phyloP scores from a whole-genome alignment of 352 stramenopile species.

The Aphanomyces invadans region DNA sequence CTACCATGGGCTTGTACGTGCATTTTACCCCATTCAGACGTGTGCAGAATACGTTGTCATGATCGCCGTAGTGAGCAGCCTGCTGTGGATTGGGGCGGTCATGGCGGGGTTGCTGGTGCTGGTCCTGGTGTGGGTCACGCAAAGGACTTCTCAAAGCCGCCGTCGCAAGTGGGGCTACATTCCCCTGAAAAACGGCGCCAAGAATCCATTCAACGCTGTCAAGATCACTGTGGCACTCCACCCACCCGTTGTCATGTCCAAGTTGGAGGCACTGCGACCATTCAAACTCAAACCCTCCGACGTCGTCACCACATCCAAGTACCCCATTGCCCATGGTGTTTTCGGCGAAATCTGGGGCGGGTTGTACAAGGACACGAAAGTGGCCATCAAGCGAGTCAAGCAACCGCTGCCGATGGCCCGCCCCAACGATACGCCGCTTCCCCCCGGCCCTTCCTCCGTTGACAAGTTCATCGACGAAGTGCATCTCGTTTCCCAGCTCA shows the following conservation, averaged over 20 bases:
- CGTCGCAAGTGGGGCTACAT: too few relatives aligned
- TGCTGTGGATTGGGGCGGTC: too few relatives aligned
- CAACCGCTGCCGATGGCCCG: slow-evolving; percentile 27
- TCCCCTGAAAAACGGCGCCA: too few relatives aligned
- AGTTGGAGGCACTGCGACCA: background rate
- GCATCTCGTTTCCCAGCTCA: slow-evolving; percentile 37
- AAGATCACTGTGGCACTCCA: background rate
- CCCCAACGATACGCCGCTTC: too few relatives aligned
- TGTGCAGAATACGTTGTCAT: too few relatives aligned
- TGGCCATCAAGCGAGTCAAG: slow-evolving; percentile 48
- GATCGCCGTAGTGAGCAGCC: too few relatives aligned
- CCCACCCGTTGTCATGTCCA: background rate
- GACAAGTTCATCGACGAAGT: slow-evolving; percentile 46
- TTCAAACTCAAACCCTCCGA: background rate
- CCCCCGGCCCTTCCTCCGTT: too few relatives aligned
- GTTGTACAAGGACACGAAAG: slow-evolving; percentile 28
- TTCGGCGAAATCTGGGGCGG: slow-evolving; percentile 54
- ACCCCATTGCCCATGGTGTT: slow-evolving; percentile 25
- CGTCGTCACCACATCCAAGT: background rate
- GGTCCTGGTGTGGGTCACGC: too few relatives aligned
- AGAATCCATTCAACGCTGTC: too few relatives aligned
- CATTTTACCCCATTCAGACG: too few relatives aligned
- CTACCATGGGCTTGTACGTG: background rate
- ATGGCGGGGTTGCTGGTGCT: too few relatives aligned
- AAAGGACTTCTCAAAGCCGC: too few relatives aligned